These are phyloP conservation scores for Trametes cinnabarina DNA, from an alignment of 768 basidiomycete genomes.

Conservation along the genomic window DNA sequence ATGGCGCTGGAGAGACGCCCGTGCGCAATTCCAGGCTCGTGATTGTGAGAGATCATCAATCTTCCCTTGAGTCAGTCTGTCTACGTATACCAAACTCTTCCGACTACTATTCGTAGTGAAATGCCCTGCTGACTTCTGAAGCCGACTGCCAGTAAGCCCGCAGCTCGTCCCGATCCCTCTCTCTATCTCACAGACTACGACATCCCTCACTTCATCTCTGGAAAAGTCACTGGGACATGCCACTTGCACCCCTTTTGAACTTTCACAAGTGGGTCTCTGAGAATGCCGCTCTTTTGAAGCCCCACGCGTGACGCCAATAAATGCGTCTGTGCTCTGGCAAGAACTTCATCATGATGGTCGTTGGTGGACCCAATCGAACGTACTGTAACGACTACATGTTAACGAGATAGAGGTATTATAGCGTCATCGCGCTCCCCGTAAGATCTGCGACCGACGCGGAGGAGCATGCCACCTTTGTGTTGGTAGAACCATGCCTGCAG, in stretches of 20 bases:
- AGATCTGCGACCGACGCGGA: constrained; percentile 68
- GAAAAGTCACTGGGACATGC: constrained; percentile 49
- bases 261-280: constrained; percentile 85
- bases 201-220: neutral
- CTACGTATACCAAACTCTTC: too few species aligned
- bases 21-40: too few species aligned
- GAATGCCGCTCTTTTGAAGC: constrained; percentile 77
- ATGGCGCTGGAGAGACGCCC: too few species aligned
- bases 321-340: constrained; percentile 74
- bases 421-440: neutral
- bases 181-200: neutral
- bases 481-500: too few species aligned
- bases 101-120: constrained; percentile 14
- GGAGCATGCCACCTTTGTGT: constrained; percentile 91
- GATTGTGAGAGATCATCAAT: too few species aligned
- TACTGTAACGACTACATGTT: constrained; percentile 89
- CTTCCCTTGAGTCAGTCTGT: too few species aligned
- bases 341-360: constrained; percentile 93
- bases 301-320: constrained; percentile 96
- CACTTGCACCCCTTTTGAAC: constrained; percentile 80
- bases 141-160: too few species aligned
- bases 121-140: neutral
- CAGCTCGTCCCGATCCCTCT: neutral
- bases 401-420: constrained; percentile 83
- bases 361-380: constrained; percentile 95